These are phyloP conservation scores for Penicillium glabrum DNA, from an alignment of 2,329 filamentous ascomycete species.

Conservation along the genomic window DNA sequence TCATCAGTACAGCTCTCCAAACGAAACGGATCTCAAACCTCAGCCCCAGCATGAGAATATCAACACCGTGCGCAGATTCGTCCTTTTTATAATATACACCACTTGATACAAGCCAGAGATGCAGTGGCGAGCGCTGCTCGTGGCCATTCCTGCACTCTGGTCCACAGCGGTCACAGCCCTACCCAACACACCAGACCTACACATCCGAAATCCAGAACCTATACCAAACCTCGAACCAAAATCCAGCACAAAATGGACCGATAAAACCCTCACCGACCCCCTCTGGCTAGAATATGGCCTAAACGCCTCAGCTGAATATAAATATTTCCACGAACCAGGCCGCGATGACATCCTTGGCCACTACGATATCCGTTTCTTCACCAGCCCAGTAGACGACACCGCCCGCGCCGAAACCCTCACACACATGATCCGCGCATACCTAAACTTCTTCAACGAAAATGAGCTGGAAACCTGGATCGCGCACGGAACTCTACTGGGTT, in stretches of 20 bases:
- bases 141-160: slow-evolving; percentile 18
- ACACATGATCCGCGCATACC: slow-evolving; percentile 72
- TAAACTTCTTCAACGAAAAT: slow-evolving; percentile 63
- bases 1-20: neutral
- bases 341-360: slow-evolving; percentile 62
- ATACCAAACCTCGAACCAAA: neutral
- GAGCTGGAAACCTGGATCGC: slow-evolving; percentile 82
- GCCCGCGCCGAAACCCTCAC: slow-evolving; percentile 65
- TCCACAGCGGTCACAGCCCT: slow-evolving; percentile 17
- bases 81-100: neutral
- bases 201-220: neutral
- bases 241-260: neutral
- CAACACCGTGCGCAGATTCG: neutral
- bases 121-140: slow-evolving; percentile 18
- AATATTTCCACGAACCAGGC: slow-evolving; percentile 69
- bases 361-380: slow-evolving; percentile 73
- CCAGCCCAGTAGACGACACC: slow-evolving; percentile 62
- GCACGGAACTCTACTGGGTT: slow-evolving; percentile 78
- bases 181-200: slow-evolving; percentile 4
- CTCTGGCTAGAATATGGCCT: slow-evolving; percentile 28
- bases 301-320: slow-evolving; percentile 42
- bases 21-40: neutral
- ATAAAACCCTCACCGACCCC: slow-evolving; percentile 13
- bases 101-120: slow-evolving; percentile 13
- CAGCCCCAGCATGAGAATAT: slow-evolving; percentile 13